Conservation (phyloP, 2,329 filamentous ascomycete genomes). For the Geosmithia flava region DNA sequence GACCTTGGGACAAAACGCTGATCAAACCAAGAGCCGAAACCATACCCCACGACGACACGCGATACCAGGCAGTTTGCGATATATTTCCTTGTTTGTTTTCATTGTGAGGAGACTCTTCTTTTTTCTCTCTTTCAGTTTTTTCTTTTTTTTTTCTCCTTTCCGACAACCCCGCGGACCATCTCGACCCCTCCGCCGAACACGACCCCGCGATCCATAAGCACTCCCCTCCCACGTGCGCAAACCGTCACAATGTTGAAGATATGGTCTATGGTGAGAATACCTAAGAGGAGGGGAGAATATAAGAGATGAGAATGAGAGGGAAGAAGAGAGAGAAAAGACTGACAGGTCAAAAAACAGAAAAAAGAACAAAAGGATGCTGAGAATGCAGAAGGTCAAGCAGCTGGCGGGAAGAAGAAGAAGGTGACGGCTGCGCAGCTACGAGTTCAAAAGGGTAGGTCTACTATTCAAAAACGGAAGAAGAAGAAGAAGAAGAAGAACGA, state of each 20-base stretch:
- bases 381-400: slow-evolving; percentile 59
- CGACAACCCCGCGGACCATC: too few species aligned
- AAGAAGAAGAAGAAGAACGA: background rate
- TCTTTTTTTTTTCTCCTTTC: too few species aligned
- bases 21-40: too few species aligned
- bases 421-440: slow-evolving; percentile 91
- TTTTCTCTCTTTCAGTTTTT: too few species aligned
- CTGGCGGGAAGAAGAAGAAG: slow-evolving; percentile 88
- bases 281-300: background rate
- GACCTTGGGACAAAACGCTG: too few species aligned
- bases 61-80: too few species aligned
- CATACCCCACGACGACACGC: too few species aligned
- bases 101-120: too few species aligned
- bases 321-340: background rate
- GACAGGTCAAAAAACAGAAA: slow-evolving; percentile 44
- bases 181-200: too few species aligned
- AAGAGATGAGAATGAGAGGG: background rate
- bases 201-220: background rate
- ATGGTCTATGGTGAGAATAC: slow-evolving; percentile 82
- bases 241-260: slow-evolving; percentile 86
- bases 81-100: too few species aligned
- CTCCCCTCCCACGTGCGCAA: slow-evolving; percentile 2
- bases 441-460: slow-evolving; percentile 73
- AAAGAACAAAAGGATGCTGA: slow-evolving; percentile 95
- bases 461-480: background rate